Percentiles rank a stretch among this genome's conserved stretches.
Evolutionary conservation across 768 basidiomycete species (phyloP).

Genomic region (Amanita exitialis): DNA sequence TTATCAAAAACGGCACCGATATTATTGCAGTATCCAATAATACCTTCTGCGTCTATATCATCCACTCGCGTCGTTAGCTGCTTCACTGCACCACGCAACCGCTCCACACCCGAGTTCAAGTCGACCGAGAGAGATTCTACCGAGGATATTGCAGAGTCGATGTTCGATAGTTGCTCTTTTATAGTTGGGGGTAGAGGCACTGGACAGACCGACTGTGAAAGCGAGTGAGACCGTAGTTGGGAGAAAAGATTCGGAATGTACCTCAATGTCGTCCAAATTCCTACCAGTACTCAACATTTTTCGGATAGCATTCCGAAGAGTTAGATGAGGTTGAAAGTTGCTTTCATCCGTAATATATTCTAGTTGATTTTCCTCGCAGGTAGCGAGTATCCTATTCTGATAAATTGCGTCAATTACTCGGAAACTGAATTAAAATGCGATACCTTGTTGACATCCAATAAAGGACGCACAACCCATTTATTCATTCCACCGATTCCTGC

Average conservation of each 20-base stretch:
- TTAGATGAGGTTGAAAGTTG: constrained; percentile 66
- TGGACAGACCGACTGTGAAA: constrained; percentile 4
- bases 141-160: constrained; percentile 20
- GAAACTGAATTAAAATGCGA: not conserved
- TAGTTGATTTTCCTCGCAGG: constrained; percentile 54
- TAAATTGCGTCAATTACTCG: constrained; percentile 1
- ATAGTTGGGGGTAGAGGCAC: constrained; percentile 20
- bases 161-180: constrained; percentile 19
- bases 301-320: constrained; percentile 68
- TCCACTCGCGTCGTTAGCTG: constrained; percentile 24
- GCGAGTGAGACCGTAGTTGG: not conserved
- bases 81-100: constrained; percentile 27
- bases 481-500: constrained; percentile 49
- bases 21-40: constrained; percentile 1
- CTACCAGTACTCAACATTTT: constrained; percentile 20
- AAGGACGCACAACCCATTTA: constrained; percentile 63
- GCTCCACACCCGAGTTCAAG: constrained; percentile 20
- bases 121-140: constrained; percentile 23
- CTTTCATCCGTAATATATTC: constrained; percentile 58
- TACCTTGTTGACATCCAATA: constrained; percentile 65
- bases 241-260: constrained; percentile 8
- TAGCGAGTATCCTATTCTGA: constrained; percentile 76
- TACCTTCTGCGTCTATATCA: constrained; percentile 38
- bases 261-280: constrained; percentile 9
- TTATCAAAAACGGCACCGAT: not conserved